phyloP scores from a whole-genome alignment of 352 stramenopile species.

The Globisporangium yorkense region DNA sequence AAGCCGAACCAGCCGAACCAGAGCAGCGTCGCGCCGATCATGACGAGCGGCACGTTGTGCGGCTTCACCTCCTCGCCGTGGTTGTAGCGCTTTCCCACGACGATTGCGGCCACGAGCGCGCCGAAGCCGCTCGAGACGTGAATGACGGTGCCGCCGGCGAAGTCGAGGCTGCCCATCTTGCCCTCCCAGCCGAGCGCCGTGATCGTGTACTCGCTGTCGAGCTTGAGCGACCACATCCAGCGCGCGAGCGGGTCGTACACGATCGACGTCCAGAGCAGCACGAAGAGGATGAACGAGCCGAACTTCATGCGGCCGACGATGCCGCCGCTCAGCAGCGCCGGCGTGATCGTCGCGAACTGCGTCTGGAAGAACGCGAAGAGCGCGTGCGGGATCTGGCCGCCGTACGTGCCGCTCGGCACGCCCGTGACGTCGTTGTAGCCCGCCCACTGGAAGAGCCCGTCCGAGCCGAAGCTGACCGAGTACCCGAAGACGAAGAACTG shows the following conservation, averaged over 20 bases:
- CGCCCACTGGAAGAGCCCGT: constrained; percentile 53
- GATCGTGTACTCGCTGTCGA: constrained; percentile 44
- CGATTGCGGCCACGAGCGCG: constrained; percentile 56
- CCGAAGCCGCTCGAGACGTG: constrained; percentile 78
- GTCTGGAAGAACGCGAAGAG: constrained; percentile 81
- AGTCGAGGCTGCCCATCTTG: constrained; percentile 74
- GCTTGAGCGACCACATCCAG: constrained; percentile 80
- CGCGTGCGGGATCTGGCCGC: constrained; percentile 51
- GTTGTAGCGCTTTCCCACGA: constrained; percentile 75
- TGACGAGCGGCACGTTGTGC: constrained; percentile 82
- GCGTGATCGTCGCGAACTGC: constrained; percentile 79
- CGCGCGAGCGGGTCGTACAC: constrained; percentile 83
- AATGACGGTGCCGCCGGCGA: constrained; percentile 81
- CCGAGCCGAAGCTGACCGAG: constrained; percentile 52
- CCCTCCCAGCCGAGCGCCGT: constrained; percentile 49
- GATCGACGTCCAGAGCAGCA: constrained; percentile 72
- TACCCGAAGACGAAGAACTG: constrained; percentile 80
- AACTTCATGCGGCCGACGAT: constrained; percentile 87
- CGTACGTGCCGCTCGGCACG: constrained; percentile 43
- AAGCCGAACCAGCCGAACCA: constrained; percentile 89
- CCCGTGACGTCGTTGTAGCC: constrained; percentile 52
- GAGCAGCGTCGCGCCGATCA: constrained; percentile 68
- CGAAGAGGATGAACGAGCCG: constrained; percentile 66
- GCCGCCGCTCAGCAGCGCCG: constrained; percentile 64
- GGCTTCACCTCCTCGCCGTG: constrained; percentile 63